Percentiles rank a stretch among this genome's conserved stretches.
Evolutionary conservation across 768 basidiomycete genomes (phyloP).

Genomic region (Cystobasidium tubakii): DNA sequence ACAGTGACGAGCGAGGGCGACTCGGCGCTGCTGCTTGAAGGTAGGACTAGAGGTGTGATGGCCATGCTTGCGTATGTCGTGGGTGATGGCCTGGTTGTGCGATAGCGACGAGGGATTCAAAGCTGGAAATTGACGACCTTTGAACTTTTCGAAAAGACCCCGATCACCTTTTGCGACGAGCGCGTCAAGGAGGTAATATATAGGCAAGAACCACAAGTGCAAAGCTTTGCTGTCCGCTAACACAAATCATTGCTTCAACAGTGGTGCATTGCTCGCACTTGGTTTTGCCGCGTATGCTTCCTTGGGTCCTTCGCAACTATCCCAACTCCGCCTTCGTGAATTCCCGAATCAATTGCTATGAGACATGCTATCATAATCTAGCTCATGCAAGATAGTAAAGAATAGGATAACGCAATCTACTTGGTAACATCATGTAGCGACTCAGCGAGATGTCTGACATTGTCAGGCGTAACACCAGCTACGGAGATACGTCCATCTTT

Average conservation of each 20-base stretch:
- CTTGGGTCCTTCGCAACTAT: too few species aligned
- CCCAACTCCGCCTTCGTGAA: too few species aligned
- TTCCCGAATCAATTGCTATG: too few species aligned
- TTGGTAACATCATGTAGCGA: constrained; percentile 44
- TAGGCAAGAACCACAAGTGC: too few species aligned
- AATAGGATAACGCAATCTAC: constrained; percentile 24
- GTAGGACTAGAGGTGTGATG: constrained; percentile 31
- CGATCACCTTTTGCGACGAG: background rate
- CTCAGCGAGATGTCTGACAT: constrained; percentile 46
- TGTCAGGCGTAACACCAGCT: constrained; percentile 45
- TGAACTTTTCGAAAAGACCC: background rate
- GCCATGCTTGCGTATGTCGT: constrained; percentile 13
- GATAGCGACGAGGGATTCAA: background rate
- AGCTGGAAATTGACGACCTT: background rate
- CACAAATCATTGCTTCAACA: too few species aligned
- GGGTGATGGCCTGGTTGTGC: background rate
- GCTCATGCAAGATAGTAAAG: background rate
- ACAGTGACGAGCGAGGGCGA: constrained; percentile 17
- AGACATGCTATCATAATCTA: too few species aligned
- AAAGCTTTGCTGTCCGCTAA: too few species aligned
- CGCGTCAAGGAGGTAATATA: background rate
- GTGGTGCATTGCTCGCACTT: too few species aligned
- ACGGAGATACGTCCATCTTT: constrained; percentile 45
- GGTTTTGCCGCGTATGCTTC: too few species aligned
- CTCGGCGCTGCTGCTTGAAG: background rate